Base-by-base conservation (phyloP, 345 rosid species). In the Populus tremula region DNA sequence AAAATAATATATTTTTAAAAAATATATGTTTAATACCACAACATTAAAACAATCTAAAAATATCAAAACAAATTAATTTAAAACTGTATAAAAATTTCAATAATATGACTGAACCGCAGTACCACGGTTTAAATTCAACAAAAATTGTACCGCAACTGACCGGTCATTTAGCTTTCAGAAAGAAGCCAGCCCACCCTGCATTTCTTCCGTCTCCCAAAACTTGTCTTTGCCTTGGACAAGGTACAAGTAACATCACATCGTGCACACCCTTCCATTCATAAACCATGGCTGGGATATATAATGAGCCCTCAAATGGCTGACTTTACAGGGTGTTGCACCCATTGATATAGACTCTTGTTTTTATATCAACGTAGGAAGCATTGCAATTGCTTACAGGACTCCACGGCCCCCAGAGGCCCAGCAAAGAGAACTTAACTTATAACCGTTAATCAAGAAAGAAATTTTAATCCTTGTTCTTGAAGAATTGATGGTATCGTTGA, bases 401-500 rank as follows among this genome's bases (percentile, higher is more conserved):
- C 62, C 31, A 17, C 39, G 16, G 27, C n/a, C 36, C 33, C 17
- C 3, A 2, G 5, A 25, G 73, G 16, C 27, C 33, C 67, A 17
- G 18, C 35, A 16, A 17, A 16, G 64, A 18, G 8, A 21, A 20
- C 45, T 71, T 31, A n/a, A 31, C 31, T 71, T 31, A 23, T 0
- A 33, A 53, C 35, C 33, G 29, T n/a, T 71, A n/a, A 54, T 21
- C 39, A 20, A 45, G 63, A 10, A 73, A 8, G 27, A 67, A 6
- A 31, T 16, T 64, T 23, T 4, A 5, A 29, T 18, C n/a, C 45
- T 8, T 3, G 43, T 45, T 56, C 41, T 54, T 23, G 23, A 78
- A 16, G 72, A 78, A 53, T 64, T 71, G 72, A 64, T 61, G 41
- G 41, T 9, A 10, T 56, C 7, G 47, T 69, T 35, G 61, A 56